Evolutionary conservation across 2,329 filamentous ascomycete species (phyloP).

Genomic region (Aspergillus glaucus): DNA sequence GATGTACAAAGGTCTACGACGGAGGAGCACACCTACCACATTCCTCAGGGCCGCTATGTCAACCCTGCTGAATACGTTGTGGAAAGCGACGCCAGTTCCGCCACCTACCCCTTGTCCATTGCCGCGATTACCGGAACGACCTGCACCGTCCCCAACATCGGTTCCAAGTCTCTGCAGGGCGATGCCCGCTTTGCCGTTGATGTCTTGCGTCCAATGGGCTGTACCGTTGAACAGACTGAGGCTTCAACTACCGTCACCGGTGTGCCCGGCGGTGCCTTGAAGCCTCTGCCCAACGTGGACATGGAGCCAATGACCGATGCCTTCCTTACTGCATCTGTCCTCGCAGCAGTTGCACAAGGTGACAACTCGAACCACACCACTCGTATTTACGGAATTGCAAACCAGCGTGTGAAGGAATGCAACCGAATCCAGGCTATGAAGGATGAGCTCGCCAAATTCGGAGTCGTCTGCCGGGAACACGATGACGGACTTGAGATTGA

Average conservation of each 20-base stretch:
- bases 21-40: slow-evolving; percentile 87
- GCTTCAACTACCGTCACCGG: slow-evolving; percentile 89
- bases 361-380: slow-evolving; percentile 59
- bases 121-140: slow-evolving; percentile 94
- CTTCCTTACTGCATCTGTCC: slow-evolving; percentile 87
- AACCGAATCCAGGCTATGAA: slow-evolving; percentile 96
- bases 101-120: slow-evolving; percentile 89
- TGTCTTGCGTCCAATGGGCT: slow-evolving; percentile 88
- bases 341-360: slow-evolving; percentile 80
- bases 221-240: slow-evolving; percentile 74
- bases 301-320: slow-evolving; percentile 99
- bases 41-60: slow-evolving; percentile 74
- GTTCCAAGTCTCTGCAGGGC: slow-evolving; percentile 82
- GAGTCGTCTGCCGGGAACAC: slow-evolving; percentile 75
- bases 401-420: slow-evolving; percentile 96
- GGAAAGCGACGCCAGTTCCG: slow-evolving; percentile 95
- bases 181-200: slow-evolving; percentile 92
- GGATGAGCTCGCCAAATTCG: slow-evolving; percentile 88
- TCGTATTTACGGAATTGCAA: slow-evolving; percentile 87
- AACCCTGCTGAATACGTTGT: slow-evolving; percentile 84
- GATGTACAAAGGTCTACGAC: slow-evolving; percentile 67
- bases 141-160: slow-evolving; percentile 94
- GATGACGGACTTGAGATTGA: slow-evolving; percentile 81
- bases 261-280: slow-evolving; percentile 66
- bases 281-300: slow-evolving; percentile 74